Evolutionary conservation across 352 stramenopile species (phyloP).

Genomic region (Peronosclerospora sorghi): DNA sequence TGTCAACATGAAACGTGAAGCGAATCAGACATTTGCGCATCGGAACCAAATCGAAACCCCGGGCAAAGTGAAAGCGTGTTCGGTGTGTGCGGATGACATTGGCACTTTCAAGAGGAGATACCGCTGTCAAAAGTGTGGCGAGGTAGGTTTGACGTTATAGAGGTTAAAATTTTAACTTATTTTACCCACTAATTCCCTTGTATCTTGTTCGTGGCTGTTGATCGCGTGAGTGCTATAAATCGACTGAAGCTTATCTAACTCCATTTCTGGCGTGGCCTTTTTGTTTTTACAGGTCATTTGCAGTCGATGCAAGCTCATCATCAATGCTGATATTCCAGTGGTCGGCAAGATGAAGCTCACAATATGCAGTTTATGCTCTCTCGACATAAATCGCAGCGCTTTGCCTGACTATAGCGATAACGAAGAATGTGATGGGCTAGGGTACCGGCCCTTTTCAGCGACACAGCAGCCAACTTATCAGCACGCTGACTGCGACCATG

Average conservation of each 20-base stretch:
- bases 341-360: slow-evolving; percentile 82
- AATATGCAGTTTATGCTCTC: slow-evolving; percentile 69
- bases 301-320: slow-evolving; percentile 52
- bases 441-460: slow-evolving; percentile 39
- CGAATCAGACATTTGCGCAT: slow-evolving; percentile 58
- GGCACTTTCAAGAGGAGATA: slow-evolving; percentile 70
- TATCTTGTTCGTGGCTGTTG: not conserved
- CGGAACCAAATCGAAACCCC: slow-evolving; percentile 53
- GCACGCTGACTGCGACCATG: slow-evolving; percentile 21
- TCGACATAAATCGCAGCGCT: slow-evolving; percentile 61
- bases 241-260: not conserved
- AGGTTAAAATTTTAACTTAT: not conserved
- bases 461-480: slow-evolving; percentile 18
- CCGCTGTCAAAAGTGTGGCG: slow-evolving; percentile 78
- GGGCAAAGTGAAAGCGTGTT: slow-evolving; percentile 69
- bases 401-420: slow-evolving; percentile 35
- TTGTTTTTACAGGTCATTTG: slow-evolving; percentile 44
- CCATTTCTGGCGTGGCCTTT: slow-evolving; percentile 7
- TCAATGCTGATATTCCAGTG: slow-evolving; percentile 72
- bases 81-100: slow-evolving; percentile 72
- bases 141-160: slow-evolving; percentile 23
- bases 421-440: slow-evolving; percentile 22
- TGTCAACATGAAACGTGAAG: slow-evolving; percentile 68
- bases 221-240: no score
- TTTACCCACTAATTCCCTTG: no score